Evolutionary conservation across 306 rosid genomes (phyloP).

Genomic region (Casuarina equisetifolia): DNA sequence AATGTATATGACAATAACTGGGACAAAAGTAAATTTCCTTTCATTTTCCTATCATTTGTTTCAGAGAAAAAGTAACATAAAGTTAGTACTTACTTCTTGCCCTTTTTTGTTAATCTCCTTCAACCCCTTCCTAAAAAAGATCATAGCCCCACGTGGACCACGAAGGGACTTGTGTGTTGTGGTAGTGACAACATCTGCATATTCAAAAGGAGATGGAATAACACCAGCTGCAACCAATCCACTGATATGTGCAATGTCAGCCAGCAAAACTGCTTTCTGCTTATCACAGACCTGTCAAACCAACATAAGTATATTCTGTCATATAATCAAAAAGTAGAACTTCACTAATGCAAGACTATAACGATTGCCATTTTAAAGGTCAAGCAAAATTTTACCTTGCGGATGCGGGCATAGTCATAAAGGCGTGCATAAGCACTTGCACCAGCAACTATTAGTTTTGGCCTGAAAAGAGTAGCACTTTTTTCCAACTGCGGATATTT

Average conservation of each 20-base stretch:
- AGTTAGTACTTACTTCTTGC: constrained; percentile 67
- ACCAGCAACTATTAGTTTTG: constrained; percentile 93
- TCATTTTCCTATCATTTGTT: neutral
- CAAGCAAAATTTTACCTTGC: constrained; percentile 60
- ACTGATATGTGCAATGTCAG: constrained; percentile 98
- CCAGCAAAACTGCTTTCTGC: constrained; percentile 85
- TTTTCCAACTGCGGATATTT: constrained; percentile 67
- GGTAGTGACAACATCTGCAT: constrained; percentile 85
- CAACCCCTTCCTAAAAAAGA: constrained; percentile 86
- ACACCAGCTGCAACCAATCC: constrained; percentile 97
- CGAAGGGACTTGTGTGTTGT: constrained; percentile 96
- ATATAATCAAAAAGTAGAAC: neutral
- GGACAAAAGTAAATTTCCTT: neutral
- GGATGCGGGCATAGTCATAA: constrained; percentile 82
- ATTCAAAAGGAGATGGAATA: constrained; percentile 93
- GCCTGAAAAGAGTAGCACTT: constrained; percentile 81
- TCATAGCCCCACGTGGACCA: constrained; percentile 99
- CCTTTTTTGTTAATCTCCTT: constrained; percentile 89
- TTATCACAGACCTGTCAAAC: constrained; percentile 76
- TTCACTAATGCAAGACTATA: constrained; percentile 12
- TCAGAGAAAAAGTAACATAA: constrained; percentile 7
- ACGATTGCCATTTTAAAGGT: neutral
- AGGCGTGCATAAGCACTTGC: constrained; percentile 98
- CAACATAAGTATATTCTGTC: constrained; percentile 1
- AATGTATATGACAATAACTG: neutral